Base-by-base conservation (phyloP, 2,329 filamentous ascomycete species). In the Colletotrichum filicis region DNA sequence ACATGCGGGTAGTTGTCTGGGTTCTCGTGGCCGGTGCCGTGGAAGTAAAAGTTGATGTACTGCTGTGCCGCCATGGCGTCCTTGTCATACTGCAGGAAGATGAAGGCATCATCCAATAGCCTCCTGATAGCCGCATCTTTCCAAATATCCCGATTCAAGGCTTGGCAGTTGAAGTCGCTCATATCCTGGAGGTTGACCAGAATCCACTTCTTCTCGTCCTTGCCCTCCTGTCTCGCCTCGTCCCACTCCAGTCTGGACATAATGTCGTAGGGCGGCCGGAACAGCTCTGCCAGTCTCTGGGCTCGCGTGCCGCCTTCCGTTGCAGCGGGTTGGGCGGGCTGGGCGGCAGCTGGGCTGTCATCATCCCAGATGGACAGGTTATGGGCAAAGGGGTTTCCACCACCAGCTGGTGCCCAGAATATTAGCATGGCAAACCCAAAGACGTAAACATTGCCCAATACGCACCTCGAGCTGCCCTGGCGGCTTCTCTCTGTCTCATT, bases 1-100 rank as follows among this genome's bases (percentile, higher is more conserved):
- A 98, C 97, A 80, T 99, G 95, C 6, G 97, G 97, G 80, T 97
- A 99, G 77, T 95, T 95, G 79, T 96, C 93, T n/a, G 92, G 89
- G 79, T 93, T 93, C 78, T 97, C 95, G 76, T 93, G 91, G 56
- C 87, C 87, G 67, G 91, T 89, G 80, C 86, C 86, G 1, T 87
- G 86, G 75, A 98, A 95, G 85, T 99, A 99, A 82, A 98, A 97
- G 68, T 94, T 94, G 74, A 97, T 87, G 82, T 97, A 99, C 76
- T 95, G 92, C 75, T 91, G 87, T 0, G 94, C 94, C 49, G 92
- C 89, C 0, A 91, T 89, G 77, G 97, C 95, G 75, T 95, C 92
- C 83, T 97, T 98, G 77, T 92, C 91, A 84, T 97, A 98, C 80
- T 99, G 97, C 78, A 99, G 85, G 83, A 99, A 99, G 76, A 99